These are phyloP conservation scores for Suhomyces faveliae DNA, from an alignment of 805 yeast species.

Conservation along the genomic window DNA sequence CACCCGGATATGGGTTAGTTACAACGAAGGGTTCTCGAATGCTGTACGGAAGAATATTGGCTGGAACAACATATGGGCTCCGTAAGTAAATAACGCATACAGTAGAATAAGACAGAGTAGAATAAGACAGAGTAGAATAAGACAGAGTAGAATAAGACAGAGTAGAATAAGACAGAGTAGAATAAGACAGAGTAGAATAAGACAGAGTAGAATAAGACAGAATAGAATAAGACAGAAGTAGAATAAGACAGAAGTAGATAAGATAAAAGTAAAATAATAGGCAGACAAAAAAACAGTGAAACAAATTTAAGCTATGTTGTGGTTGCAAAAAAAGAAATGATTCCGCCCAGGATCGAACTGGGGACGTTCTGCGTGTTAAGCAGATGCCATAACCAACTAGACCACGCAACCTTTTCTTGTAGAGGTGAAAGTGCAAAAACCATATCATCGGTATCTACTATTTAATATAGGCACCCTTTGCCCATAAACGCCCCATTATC, in stretches of 20 bases:
- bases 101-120: no score
- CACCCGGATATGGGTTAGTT: constrained; percentile 72
- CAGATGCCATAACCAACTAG: constrained; percentile 99
- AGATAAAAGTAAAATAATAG: neutral
- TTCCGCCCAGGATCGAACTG: constrained; percentile 99
- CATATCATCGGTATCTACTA: neutral
- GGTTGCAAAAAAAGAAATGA: constrained; percentile 42
- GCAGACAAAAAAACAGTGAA: no score
- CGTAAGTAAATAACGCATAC: neutral
- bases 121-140: no score
- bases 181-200: no score
- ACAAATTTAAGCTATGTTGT: no score
- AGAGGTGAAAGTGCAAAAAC: neutral
- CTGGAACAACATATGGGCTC: constrained; percentile 67
- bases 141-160: no score
- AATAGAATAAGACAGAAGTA: no score
- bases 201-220: no score
- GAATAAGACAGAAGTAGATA: neutral
- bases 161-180: no score
- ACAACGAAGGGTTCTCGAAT: constrained; percentile 86
- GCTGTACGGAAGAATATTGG: constrained; percentile 83
- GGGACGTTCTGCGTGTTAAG: constrained; percentile 99
- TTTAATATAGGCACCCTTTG: no score
- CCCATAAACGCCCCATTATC: no score
- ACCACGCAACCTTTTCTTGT: constrained; percentile 80